Base-by-base conservation (phyloP, 805 yeast genomes). In the Spathaspora hagerdaliae region DNA sequence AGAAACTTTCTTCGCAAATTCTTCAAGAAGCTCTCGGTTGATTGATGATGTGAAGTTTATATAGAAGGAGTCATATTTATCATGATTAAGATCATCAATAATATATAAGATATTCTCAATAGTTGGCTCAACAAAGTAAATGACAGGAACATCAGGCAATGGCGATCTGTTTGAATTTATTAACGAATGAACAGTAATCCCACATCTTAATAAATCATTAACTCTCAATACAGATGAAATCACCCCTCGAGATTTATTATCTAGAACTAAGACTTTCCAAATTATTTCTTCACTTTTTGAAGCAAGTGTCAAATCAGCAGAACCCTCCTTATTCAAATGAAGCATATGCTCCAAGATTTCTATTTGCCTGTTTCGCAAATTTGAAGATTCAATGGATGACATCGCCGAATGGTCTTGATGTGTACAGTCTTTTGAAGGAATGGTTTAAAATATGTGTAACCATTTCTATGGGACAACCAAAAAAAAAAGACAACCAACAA, bases 211-310 rank as follows among this genome's bases (percentile, higher is more conserved):
- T 53, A 94, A 73, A 62, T 95, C 99, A 56, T 89, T 89, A 50
- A 92, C 97, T 48, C 98, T 74, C 45, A 94, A 67, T n/a, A 94
- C 92, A 6, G 96, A 86, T 2, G 97, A 90, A 6, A 94, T 79
- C 36, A 94, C 85, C 13, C 86, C 85, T 29, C 96, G 87, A 36
- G 96, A 87, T 47, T 82, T 78, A 35, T 74, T 63, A 62, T 94
- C 99, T 52, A 94, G 74, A 5, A 94, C 79, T 41, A 94, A 74
- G 7, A 87, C 96, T 60, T 94, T 94, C 99, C 99, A 94, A 27
- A 84, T 74, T 44, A 87, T 74, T 52, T 84, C 89, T 54, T 83
- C 87, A 41, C 73, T 78, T 48, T 76, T 77, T 15, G 76, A 67
- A 7, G 83, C 76, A 34, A 78, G 74, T 7, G 82, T 76, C 45